These are phyloP conservation scores for Eutreptiella sp. DNA, from an alignment of 208 protist genomes.

Conservation along the genomic window DNA sequence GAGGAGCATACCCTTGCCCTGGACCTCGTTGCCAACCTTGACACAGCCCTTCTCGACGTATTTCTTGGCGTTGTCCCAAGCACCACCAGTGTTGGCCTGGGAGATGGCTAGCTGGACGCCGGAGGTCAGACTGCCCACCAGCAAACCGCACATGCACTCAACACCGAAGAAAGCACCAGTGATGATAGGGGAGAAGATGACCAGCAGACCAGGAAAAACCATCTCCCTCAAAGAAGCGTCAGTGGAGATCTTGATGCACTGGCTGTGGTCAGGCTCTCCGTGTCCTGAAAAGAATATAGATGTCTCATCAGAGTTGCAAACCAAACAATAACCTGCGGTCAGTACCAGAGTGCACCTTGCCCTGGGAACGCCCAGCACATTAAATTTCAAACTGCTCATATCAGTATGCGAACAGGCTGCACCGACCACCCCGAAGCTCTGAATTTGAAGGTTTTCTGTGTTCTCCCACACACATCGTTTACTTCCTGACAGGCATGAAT, in stretches of 20 bases:
- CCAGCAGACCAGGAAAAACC: conserved; percentile 78
- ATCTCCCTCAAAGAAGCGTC: conserved; percentile 82
- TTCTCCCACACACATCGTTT: too few species aligned
- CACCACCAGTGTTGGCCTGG: conserved; percentile 86
- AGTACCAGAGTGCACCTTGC: too few species aligned
- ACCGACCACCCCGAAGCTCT: too few species aligned
- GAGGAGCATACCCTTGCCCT: conserved; percentile 75
- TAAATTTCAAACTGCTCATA: too few species aligned
- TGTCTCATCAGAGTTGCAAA: too few species aligned
- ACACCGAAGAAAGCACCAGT: conserved; percentile 79
- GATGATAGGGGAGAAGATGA: conserved; percentile 81
- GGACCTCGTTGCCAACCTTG: conserved; percentile 70
- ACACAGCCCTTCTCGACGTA: conserved; percentile 83
- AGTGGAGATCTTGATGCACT: conserved; percentile 85
- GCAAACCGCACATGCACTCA: conserved; percentile 77
- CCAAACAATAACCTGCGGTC: too few species aligned
- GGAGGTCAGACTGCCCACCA: conserved; percentile 76
- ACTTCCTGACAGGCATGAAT: too few species aligned
- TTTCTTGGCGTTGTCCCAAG: conserved; percentile 97
- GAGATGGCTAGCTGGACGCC: conserved; percentile 87
- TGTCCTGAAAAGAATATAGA: too few species aligned
- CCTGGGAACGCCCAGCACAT: too few species aligned
- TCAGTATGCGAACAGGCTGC: too few species aligned
- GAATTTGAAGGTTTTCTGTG: too few species aligned
- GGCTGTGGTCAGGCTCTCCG: conserved; percentile 82